Evolutionary conservation across 345 rosid species (phyloP).

Genomic region (Salix brachista): DNA sequence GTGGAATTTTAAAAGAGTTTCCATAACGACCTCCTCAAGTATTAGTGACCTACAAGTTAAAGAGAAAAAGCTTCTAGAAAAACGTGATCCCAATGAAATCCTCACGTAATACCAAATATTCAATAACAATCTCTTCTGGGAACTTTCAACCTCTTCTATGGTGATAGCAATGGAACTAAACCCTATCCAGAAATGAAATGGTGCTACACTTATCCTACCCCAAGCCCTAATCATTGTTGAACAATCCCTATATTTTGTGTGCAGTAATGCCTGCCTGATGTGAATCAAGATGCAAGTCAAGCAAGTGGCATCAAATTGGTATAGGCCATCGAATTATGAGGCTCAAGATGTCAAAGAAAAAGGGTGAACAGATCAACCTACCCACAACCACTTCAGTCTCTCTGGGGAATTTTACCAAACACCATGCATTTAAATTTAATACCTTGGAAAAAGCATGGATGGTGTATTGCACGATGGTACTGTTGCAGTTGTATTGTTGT

Average conservation of each 20-base stretch:
- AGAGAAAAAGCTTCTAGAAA: slow-evolving; percentile 1
- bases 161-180: no score
- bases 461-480: no score
- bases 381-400: slow-evolving; percentile 22
- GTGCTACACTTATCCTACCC: no score
- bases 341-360: slow-evolving; percentile 16
- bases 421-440: neutral
- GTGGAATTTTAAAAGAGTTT: neutral
- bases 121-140: no score
- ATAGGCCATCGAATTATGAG: neutral
- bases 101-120: no score
- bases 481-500: no score
- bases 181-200: no score
- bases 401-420: slow-evolving; percentile 12
- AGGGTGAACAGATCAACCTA: slow-evolving; percentile 37
- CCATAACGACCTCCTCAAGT: neutral
- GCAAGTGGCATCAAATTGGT: no score
- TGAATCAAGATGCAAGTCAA: neutral
- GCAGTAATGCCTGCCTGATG: no score
- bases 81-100: neutral
- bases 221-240: no score
- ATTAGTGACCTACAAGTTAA: neutral
- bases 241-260: no score
- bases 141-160: no score
- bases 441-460: neutral